phyloP scores from a whole-genome alignment of 2,329 filamentous ascomycete genomes.

The Alternaria metachromatica region DNA sequence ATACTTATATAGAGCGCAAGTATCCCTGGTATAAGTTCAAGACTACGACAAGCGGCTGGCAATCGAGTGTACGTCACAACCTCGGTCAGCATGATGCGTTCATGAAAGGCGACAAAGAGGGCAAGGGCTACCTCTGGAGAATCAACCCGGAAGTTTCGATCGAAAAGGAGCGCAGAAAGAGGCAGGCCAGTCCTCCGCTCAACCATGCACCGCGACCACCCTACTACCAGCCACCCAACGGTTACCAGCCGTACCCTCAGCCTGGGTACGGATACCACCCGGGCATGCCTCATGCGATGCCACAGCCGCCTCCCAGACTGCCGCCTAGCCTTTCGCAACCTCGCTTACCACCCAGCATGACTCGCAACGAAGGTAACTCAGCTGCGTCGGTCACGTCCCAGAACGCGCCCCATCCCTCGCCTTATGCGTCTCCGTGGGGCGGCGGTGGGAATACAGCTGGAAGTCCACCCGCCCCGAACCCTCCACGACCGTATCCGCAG shows the following conservation, averaged over 20 bases:
- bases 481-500: slow-evolving; percentile 41
- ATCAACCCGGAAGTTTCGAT: slow-evolving; percentile 66
- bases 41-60: slow-evolving; percentile 67
- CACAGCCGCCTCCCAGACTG: slow-evolving; percentile 36
- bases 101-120: slow-evolving; percentile 65
- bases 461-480: slow-evolving; percentile 31
- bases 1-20: slow-evolving; percentile 67
- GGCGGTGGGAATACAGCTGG: slow-evolving; percentile 38
- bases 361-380: slow-evolving; percentile 34
- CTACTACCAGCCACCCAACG: slow-evolving; percentile 43
- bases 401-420: slow-evolving; percentile 36
- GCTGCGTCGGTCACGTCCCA: slow-evolving; percentile 34
- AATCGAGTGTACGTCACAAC: slow-evolving; percentile 71
- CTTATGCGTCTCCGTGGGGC: slow-evolving; percentile 48
- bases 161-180: slow-evolving; percentile 62
- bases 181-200: slow-evolving; percentile 56
- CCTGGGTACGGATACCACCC: slow-evolving; percentile 38
- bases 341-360: slow-evolving; percentile 47
- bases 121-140: slow-evolving; percentile 70
- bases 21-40: slow-evolving; percentile 70
- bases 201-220: slow-evolving; percentile 38
- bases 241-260: slow-evolving; percentile 37
- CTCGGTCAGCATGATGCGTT: slow-evolving; percentile 65
- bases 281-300: slow-evolving; percentile 40
- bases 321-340: slow-evolving; percentile 38